Evolutionary conservation across 208 protist genomes (phyloP), one percentile per base, ranked within the genome.

Genomic region (Leishmania guyanensis): DNA sequence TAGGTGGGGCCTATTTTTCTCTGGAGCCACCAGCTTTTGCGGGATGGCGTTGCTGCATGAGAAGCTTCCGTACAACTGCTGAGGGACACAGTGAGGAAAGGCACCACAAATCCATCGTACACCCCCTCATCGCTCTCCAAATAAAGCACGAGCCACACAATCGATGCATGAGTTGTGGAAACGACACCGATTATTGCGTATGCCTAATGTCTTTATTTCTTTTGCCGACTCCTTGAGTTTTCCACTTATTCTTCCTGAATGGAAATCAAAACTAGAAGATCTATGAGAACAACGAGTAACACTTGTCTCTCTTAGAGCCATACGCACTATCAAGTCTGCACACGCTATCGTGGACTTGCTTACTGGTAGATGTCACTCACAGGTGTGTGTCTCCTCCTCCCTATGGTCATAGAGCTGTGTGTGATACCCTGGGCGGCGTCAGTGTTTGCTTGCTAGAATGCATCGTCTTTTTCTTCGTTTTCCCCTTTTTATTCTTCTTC

Each of bases 21-120:
- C 84, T 20, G 86, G 82, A 14, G 81, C 84, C 26, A 91, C 89
- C 26, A 81, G 84, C 12, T 92, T 90, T 79, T 92, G 84, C 64
- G 89, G 89, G 4, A 90, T 92, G 86, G 86, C 86, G 36, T 46
- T 86, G 71, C 39, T 92, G 16, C 80, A 88, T 12, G 73, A 83
- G 56, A 81, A 74, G 70, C 78, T 90, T 53, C 86, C 88, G 5
- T 88, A 90, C 82, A 92, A 90, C 87, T 77, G 77, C 20, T 78
- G 78, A 69, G 64, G 16, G 26, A 43, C n/a, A 4, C 64, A 62
- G 20, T 6, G 20, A 62, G 22, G 56, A 66, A 66, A 66, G 14
- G 62, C 62, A 43, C 29, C 12, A 43, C 62, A 1, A 39, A 39
- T 66, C 62, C n/a, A 36, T 66, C 12, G 62, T 10, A 36, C n/a